Evolutionary conservation across 306 rosid genomes (phyloP).

Genomic region (Crataegus laevigata): DNA sequence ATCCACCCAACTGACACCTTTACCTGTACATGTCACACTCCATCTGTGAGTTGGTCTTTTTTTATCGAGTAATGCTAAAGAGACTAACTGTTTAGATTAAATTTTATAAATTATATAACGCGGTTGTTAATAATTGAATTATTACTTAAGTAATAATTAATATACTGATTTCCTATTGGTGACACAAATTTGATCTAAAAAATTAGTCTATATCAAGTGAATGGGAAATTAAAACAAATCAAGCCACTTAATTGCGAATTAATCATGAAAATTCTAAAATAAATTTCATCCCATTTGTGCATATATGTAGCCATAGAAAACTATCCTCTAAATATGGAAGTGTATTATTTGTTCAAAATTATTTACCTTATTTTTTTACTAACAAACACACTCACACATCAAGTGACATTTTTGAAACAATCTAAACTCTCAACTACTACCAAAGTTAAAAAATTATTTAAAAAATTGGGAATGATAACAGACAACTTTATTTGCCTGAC

Average conservation of each 20-base stretch:
- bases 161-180: no score
- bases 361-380: neutral
- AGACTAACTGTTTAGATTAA: no score
- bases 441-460: neutral
- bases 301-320: neutral
- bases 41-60: neutral
- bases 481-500: neutral
- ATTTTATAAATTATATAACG: no score
- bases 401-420: no score
- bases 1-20: neutral
- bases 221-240: neutral
- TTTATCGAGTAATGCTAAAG: fast-evolving
- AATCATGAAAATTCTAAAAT: neutral
- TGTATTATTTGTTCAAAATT: neutral
- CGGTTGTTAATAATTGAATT: fast-evolving
- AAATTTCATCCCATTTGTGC: neutral
- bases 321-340: neutral
- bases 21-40: neutral
- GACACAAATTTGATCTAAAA: no score
- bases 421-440: neutral
- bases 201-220: neutral
- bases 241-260: neutral
- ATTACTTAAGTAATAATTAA: no score
- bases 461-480: neutral
- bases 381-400: neutral